These are phyloP conservation scores for Amanita inopinata DNA, from an alignment of 768 basidiomycete species.

Conservation along the genomic window DNA sequence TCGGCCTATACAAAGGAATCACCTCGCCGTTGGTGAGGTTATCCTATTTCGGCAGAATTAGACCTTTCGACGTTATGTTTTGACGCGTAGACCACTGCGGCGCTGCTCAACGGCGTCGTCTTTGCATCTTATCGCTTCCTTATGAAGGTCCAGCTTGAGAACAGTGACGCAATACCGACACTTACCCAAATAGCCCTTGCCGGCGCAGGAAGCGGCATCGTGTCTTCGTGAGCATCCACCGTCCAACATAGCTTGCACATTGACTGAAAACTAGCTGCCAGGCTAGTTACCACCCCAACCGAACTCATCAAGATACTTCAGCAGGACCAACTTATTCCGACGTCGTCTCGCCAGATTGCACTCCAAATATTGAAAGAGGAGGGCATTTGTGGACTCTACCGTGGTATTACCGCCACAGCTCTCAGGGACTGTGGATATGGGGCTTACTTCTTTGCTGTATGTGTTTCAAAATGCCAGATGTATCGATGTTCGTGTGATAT, in stretches of 20 bases:
- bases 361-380: conserved; percentile 40
- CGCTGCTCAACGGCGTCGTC: conserved; percentile 77
- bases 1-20: conserved; percentile 69
- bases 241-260: background rate
- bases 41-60: background rate
- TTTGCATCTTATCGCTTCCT: conserved; percentile 81
- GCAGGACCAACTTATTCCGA: conserved; percentile 42
- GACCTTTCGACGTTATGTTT: background rate
- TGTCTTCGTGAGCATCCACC: conserved; percentile 56
- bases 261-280: conserved; percentile 16
- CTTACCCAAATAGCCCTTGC: conserved; percentile 68
- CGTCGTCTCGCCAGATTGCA: conserved; percentile 45
- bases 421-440: conserved; percentile 78
- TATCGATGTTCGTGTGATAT: no score
- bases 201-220: conserved; percentile 70
- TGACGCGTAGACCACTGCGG: conserved; percentile 45
- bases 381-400: conserved; percentile 63
- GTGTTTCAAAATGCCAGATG: no score
- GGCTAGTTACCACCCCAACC: conserved; percentile 71
- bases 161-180: conserved; percentile 40
- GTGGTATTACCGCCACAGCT: conserved; percentile 66
- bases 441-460: conserved; percentile 71
- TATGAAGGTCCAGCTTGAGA: conserved; percentile 53
- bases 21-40: conserved; percentile 68
- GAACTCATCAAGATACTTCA: conserved; percentile 87